A percentile compares a stretch with the other conserved stretches of the same genome.
These are phyloP conservation scores for Metschnikowia sp. DNA, from an alignment of 805 yeast genomes.

Conservation along the genomic window DNA sequence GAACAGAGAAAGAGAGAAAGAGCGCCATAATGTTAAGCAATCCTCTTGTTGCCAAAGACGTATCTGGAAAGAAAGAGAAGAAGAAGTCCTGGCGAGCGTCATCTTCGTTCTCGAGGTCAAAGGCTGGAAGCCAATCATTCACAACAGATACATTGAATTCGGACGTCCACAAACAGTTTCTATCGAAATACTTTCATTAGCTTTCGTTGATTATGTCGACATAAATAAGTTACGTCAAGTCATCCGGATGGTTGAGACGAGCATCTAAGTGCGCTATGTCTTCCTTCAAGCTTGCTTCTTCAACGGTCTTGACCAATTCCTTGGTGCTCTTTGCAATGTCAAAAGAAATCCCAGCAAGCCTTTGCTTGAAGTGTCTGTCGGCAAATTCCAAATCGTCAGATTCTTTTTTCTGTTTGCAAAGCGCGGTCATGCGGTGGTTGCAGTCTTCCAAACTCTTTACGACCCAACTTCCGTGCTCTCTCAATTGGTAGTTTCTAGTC, in stretches of 20 bases:
- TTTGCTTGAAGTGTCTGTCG: constrained; percentile 84
- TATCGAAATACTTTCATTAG: constrained; percentile 32
- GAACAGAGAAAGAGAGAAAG: constrained; percentile 13
- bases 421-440: constrained; percentile 71
- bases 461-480: constrained; percentile 90
- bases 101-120: constrained; percentile 21
- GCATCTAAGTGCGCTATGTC: constrained; percentile 82
- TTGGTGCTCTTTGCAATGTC: constrained; percentile 96
- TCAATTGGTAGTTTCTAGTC: constrained; percentile 76
- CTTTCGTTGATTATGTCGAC: neutral
- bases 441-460: constrained; percentile 85
- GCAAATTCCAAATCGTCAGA: constrained; percentile 62
- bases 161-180: constrained; percentile 32
- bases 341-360: constrained; percentile 93
- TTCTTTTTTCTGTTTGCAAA: constrained; percentile 49
- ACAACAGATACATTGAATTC: constrained; percentile 35
- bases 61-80: constrained; percentile 9
- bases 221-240: constrained; percentile 14
- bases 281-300: constrained; percentile 85
- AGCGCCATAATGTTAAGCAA: neutral
- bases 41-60: neutral
- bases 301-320: constrained; percentile 92
- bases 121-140: constrained; percentile 13
- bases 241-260: constrained; percentile 42
- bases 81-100: constrained; percentile 30